Percentiles rank a stretch among this genome's conserved stretches.
Conservation (phyloP, 1,284 basidiomycete genomes). For the Moesziomyces aphidis region DNA sequence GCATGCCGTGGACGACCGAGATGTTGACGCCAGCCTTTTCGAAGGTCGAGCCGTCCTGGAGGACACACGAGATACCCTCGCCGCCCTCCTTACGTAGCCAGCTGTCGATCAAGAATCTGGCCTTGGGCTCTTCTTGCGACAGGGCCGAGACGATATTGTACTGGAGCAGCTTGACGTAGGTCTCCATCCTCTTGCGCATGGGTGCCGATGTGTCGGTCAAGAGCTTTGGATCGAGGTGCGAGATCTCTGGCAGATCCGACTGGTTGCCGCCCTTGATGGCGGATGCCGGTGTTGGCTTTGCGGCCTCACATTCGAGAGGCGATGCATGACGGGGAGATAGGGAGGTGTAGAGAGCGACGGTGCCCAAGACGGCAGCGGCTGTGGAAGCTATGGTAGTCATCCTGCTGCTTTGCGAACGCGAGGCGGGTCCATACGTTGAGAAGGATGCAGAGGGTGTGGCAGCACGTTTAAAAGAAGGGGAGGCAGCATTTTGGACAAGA, state of each 20-base stretch:
- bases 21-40: conserved; percentile 98
- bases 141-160: conserved; percentile 82
- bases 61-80: conserved; percentile 86
- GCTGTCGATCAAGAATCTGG: conserved; percentile 83
- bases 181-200: conserved; percentile 78
- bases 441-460: conserved; percentile 10
- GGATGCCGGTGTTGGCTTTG: conserved; percentile 36
- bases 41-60: conserved; percentile 79
- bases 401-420: conserved; percentile 1
- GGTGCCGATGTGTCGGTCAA: conserved; percentile 52
- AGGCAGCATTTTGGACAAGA: conserved; percentile 18
- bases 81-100: conserved; percentile 89
- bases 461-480: conserved; percentile 7
- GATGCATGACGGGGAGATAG: conserved; percentile 7
- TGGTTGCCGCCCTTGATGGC: conserved; percentile 46
- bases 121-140: conserved; percentile 77
- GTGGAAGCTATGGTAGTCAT: conserved; percentile 12
- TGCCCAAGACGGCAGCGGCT: conserved; percentile 19
- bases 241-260: conserved; percentile 59
- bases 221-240: conserved; percentile 51
- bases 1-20: conserved; percentile 86
- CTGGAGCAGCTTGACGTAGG: conserved; percentile 84
- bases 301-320: conserved; percentile 30
- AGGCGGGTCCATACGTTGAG: neutral
- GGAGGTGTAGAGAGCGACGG: conserved; percentile 16